Conservation (phyloP, 345 rosid genomes). For the Rhizophora mangle region DNA sequence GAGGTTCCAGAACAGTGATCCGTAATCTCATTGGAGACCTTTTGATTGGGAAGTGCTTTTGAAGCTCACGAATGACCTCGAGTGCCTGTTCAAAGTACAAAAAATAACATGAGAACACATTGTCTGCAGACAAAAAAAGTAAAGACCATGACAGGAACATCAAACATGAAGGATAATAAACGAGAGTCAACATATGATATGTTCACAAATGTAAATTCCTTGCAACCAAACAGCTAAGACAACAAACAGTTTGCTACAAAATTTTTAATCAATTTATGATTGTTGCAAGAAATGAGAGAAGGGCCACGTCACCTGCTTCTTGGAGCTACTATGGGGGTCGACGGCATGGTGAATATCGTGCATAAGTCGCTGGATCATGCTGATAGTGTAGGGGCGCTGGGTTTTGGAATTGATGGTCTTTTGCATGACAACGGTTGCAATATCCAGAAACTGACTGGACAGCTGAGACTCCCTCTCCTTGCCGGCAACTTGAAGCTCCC, state of each 20-base stretch:
- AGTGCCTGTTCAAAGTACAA: slow-evolving; percentile 53
- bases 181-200: too few species aligned
- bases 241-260: too few species aligned
- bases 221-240: too few species aligned
- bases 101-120: neutral
- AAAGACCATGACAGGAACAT: neutral
- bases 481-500: slow-evolving; percentile 98
- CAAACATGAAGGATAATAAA: neutral
- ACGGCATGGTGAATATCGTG: slow-evolving; percentile 93
- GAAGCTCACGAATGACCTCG: slow-evolving; percentile 89
- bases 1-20: slow-evolving; percentile 47
- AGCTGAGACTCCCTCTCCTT: slow-evolving; percentile 94
- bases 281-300: too few species aligned
- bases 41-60: slow-evolving; percentile 87
- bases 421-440: slow-evolving; percentile 93
- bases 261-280: too few species aligned
- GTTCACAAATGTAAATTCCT: too few species aligned
- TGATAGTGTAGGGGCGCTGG: slow-evolving; percentile 86
- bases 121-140: neutral
- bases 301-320: slow-evolving; percentile 65
- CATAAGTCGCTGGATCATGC: slow-evolving; percentile 91
- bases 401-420: slow-evolving; percentile 94
- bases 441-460: slow-evolving; percentile 89
- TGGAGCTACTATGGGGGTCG: slow-evolving; percentile 81
- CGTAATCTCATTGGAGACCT: slow-evolving; percentile 90